Evolutionary conservation across 331 rosid species (phyloP).

Genomic region (Quercus lobata): DNA sequence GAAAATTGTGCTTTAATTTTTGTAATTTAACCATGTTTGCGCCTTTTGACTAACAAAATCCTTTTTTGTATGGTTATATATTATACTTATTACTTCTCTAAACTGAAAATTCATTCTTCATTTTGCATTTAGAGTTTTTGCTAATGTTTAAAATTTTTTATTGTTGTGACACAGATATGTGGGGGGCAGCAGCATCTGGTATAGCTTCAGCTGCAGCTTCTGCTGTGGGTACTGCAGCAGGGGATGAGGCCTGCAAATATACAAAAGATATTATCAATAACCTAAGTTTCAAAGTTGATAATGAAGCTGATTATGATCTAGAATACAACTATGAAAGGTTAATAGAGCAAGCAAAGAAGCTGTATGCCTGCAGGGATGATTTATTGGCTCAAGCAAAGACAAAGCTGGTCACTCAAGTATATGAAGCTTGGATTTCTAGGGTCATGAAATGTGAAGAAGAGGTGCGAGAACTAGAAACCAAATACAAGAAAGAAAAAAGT

Average conservation of each 20-base stretch:
- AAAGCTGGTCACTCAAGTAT: not conserved
- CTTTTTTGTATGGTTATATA: no score
- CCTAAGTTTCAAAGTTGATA: not conserved
- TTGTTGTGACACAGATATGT: not conserved
- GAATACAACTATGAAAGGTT: not conserved
- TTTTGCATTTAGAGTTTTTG: no score
- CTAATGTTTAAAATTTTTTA: not conserved
- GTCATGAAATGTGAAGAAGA: not conserved
- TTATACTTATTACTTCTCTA: no score
- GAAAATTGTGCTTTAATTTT: no score
- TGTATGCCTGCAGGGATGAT: not conserved
- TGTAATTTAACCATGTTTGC: no score
- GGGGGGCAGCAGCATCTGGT: not conserved
- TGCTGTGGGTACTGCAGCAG: no score
- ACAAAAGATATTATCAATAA: not conserved
- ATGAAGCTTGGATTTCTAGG: not conserved
- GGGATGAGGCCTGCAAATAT: not conserved
- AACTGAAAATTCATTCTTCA: no score
- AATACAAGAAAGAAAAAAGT: not conserved
- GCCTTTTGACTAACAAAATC: no score
- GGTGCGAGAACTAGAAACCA: not conserved
- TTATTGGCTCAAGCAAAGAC: not conserved
- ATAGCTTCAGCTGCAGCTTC: no score
- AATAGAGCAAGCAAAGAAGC: not conserved
- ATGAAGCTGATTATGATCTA: not conserved